Evolutionary conservation across 2,329 filamentous ascomycete species (phyloP).

Genomic region (Amauroascus niger): DNA sequence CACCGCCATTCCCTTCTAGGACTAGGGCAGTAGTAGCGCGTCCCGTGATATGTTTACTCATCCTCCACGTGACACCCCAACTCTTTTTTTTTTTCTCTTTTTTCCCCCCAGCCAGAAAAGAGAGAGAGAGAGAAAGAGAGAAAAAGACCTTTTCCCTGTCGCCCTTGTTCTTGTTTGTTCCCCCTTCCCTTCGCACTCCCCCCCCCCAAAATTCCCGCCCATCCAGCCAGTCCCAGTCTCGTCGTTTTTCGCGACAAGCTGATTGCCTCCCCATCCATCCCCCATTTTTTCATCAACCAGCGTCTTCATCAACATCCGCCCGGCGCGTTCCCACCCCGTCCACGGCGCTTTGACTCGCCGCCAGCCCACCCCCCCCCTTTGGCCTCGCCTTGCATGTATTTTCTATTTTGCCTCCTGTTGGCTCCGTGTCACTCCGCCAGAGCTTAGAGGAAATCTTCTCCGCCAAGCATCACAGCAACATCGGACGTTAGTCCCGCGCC

Average conservation of each 20-base stretch:
- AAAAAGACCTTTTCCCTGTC: too few relatives aligned
- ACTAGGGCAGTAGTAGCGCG: background rate
- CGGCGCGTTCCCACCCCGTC: conserved; percentile 23
- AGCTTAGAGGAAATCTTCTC: conserved; percentile 11
- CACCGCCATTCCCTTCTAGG: background rate
- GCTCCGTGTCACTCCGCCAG: conserved; percentile 15
- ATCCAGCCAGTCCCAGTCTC: too few relatives aligned
- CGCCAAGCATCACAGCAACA: conserved; percentile 24
- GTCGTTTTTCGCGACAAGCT: conserved; percentile 28
- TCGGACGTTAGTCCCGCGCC: conserved; percentile 11
- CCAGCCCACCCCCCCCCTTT: conserved; percentile 18
- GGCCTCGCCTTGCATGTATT: conserved; percentile 16
- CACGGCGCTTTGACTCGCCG: conserved; percentile 19
- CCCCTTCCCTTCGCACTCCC: conserved; percentile 10
- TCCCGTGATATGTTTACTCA: background rate
- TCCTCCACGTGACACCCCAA: conserved; percentile 5
- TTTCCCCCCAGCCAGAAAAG: too few relatives aligned
- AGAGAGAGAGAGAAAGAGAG: too few relatives aligned
- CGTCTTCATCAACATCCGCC: conserved; percentile 27
- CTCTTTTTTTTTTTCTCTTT: conserved; percentile 7
- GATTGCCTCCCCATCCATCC: conserved; percentile 33
- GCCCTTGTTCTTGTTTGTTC: too few relatives aligned
- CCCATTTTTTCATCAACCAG: conserved; percentile 31
- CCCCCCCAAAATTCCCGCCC: too few relatives aligned
- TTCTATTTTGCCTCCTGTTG: conserved; percentile 22